phyloP scores from a whole-genome alignment of 306 rosid genomes.

The Ormosia semicastrata region DNA sequence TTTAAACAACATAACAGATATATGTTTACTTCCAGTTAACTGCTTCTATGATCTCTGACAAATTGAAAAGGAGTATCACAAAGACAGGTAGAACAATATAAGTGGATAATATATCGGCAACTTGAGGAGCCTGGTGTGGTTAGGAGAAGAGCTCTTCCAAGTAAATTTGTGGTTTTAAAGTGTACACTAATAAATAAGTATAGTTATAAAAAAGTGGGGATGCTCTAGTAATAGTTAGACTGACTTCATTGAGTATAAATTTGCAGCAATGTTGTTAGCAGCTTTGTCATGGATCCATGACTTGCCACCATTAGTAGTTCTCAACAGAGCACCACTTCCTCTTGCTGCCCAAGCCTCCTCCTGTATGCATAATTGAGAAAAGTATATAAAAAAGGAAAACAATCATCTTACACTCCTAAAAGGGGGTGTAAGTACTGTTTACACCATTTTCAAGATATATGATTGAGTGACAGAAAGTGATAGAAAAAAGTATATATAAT shows the following conservation, averaged over 20 bases:
- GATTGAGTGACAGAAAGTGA: no score
- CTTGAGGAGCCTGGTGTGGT: slow-evolving; percentile 4
- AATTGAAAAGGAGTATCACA: not conserved
- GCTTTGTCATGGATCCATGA: slow-evolving; percentile 96
- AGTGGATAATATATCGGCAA: not conserved
- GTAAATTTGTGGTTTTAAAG: slow-evolving; percentile 13
- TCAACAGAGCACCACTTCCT: slow-evolving; percentile 89
- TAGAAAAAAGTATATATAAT: no score
- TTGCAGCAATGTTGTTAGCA: slow-evolving; percentile 95
- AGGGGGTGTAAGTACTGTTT: no score
- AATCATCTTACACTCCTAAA: no score
- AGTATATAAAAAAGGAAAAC: no score
- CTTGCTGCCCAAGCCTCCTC: slow-evolving; percentile 99
- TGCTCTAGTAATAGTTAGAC: slow-evolving; percentile 35
- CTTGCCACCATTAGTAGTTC: slow-evolving; percentile 92
- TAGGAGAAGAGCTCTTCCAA: not conserved
- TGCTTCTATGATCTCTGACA: not conserved
- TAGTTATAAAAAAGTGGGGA: not conserved
- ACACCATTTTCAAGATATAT: no score
- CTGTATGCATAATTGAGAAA: slow-evolving; percentile 41
- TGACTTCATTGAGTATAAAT: slow-evolving; percentile 92
- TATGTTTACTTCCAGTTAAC: not conserved
- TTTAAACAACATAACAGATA: slow-evolving; percentile 11
- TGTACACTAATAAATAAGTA: not conserved
- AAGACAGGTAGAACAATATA: not conserved